phyloP scores from a whole-genome alignment of 164 flowering plant genomes.

The Macadamia integrifolia region DNA sequence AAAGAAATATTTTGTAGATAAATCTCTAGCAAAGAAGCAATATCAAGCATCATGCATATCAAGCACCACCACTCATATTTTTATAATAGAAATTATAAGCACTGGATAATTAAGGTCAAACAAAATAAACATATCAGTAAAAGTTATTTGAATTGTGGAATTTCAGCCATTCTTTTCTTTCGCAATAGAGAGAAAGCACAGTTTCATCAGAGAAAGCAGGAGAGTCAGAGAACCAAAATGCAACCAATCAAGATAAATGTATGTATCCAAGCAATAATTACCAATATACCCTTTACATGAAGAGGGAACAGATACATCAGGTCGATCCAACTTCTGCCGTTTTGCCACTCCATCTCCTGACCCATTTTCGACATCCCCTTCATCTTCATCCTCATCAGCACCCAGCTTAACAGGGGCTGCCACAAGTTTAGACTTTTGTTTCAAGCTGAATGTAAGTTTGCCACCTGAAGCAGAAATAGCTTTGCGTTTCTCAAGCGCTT shows the following conservation, averaged over 20 bases:
- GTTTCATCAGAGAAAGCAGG: background rate
- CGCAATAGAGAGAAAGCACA: background rate
- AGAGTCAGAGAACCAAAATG: background rate
- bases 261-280: slow-evolving; percentile 49
- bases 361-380: slow-evolving; percentile 30
- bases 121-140: no score
- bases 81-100: no score
- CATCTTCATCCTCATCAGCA: slow-evolving; percentile 86
- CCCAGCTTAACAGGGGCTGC: slow-evolving; percentile 69
- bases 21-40: no score
- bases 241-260: slow-evolving; percentile 9
- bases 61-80: no score
- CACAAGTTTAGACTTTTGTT: slow-evolving; percentile 84
- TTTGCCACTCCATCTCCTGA: slow-evolving; percentile 45
- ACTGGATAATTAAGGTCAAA: no score
- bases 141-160: background rate
- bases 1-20: no score
- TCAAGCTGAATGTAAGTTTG: slow-evolving; percentile 97
- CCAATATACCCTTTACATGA: slow-evolving; percentile 61
- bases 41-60: no score
- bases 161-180: background rate
- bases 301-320: slow-evolving; percentile 32
- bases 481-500: slow-evolving; percentile 35
- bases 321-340: slow-evolving; percentile 54
- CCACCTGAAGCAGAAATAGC: slow-evolving; percentile 44